Evolutionary conservation across 495 filamentous ascomycete species (phyloP), one percentile per base, ranked within the genome.

Genomic region (Xylaria scruposa): DNA sequence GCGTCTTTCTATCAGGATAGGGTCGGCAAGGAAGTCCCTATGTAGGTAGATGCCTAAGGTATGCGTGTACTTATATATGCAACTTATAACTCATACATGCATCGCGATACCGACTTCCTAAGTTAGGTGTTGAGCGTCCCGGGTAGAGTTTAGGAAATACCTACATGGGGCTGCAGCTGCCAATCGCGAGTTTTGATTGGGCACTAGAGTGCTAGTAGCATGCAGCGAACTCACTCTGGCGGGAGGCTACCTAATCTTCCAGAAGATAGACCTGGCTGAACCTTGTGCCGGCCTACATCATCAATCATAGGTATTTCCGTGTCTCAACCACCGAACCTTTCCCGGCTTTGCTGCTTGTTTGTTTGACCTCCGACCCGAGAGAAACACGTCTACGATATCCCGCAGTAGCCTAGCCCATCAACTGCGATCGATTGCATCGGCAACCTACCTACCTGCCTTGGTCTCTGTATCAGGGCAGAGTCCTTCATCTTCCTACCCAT

Each of bases 401-500:
- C 12, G 42, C 36, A n/a, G 46, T 36, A 47, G 7, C 42, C 36
- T 10, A n/a, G 15, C 8, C 47, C 62, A 56, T 1, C 42, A 26
- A 24, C 47, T 56, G 68, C 38, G 26, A 64, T 64, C 61, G 68
- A 70, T 63, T 29, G 47, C 31, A 40, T 67, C 36, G 29, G 36
- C 47, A 15, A 67, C 62, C 56, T 47, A 64, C 62, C 61, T 40
- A 64, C 54, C 73, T 72, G 71, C 65, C 72, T 74, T 75, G 68
- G 73, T 75, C 53, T 68, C 62, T 67, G 70, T 72, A 60, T 75
- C 71, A 74, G 73, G 72, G 71, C 74, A 72, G 67, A 71, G 56
- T 74, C 53, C 36, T 42, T 62, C 69, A 73, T 64, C 70, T 71
- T 62, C 53, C 74, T 78, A 85, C 84, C 84, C 81, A 85, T 86